Base-by-base conservation (phyloP, 345 rosid genomes). In the Heritiera fomes region DNA sequence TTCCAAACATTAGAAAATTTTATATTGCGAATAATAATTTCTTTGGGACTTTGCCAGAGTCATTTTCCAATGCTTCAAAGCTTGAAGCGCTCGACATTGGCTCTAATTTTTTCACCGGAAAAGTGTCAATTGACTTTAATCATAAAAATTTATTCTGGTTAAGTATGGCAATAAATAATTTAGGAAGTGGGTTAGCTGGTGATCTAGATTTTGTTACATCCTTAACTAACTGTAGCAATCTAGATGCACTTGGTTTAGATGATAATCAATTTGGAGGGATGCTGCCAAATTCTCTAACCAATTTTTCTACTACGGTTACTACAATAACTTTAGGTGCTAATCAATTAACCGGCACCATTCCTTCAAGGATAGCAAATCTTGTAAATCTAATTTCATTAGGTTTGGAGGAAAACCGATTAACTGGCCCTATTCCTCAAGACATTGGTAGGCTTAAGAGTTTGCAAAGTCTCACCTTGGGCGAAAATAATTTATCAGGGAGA, bases 1-100 rank as follows among this genome's bases (percentile, higher is more conserved):
- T 83, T 73, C 81, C 80, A 15, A 80, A 82, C 53, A 38, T 85
- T 0, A 2, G 11, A 53, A 1, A 0, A 7, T 0, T 53, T 47
- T 0, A 3, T 7, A 34, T 82, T 17, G 7, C 0, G 17, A 0
- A 0, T 0, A 85, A 83, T 59, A 15, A 64, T 7, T 65, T 83
- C 40, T 23, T 17, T 0, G 85, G 38, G 38, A 34, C 38, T 34
- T 34, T 34, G 38, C 38, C 38, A 34, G 38, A 34, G 38, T 34
- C 38, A 34, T 34, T 34, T 1, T 34, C 38, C 38, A 34, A 34
- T 34, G 38, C 38, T 34, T 34, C 38, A 34, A 34, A 34, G 38
- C 38, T 34, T 34, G 38, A 34, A 34, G 38, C 2, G 3, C 38
- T 34, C 38, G 38, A 34, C 38, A 34, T 34, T 34, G 3, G 3